A percentile compares a stretch with the other conserved stretches of the same genome.
phyloP scores from a whole-genome alignment of 768 basidiomycete species.

The Paxillus ammoniavirescens region DNA sequence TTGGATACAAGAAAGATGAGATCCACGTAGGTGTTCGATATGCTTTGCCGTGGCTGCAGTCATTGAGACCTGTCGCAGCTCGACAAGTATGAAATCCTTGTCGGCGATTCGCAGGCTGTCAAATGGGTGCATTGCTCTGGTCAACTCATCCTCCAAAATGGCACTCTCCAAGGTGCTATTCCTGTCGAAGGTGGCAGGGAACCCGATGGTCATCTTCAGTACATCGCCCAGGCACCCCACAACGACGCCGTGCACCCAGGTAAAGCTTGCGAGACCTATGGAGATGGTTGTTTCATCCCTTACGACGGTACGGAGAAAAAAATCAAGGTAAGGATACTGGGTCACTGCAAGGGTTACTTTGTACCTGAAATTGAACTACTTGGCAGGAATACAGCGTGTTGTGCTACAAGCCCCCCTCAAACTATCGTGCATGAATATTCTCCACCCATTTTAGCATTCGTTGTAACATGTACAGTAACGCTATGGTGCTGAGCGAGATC shows the following conservation, averaged over 20 bases:
- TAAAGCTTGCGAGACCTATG: conserved; percentile 52
- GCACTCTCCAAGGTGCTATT: conserved; percentile 35
- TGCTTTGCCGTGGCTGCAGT: background rate
- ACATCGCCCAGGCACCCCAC: conserved; percentile 58
- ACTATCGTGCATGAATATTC: background rate
- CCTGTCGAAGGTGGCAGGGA: conserved; percentile 74
- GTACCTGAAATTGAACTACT: background rate
- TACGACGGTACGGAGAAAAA: conserved; percentile 51
- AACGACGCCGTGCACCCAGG: conserved; percentile 56
- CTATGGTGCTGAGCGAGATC: background rate
- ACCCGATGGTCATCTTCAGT: conserved; percentile 56
- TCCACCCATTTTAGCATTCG: background rate
- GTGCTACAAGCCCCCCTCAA: conserved; percentile 29
- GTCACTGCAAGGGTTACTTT: background rate
- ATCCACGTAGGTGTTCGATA: conserved; percentile 45
- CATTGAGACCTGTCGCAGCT: conserved; percentile 38
- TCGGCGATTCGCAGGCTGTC: conserved; percentile 56
- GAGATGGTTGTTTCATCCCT: conserved; percentile 59
- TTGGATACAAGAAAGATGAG: conserved; percentile 61
- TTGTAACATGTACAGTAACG: conserved; percentile 6
- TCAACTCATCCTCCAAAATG: conserved; percentile 37
- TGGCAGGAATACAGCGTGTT: conserved; percentile 42
- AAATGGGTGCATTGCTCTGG: conserved; percentile 56
- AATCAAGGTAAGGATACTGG: conserved; percentile 39
- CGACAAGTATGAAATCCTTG: conserved; percentile 65